Percentiles rank a stretch among this genome's conserved stretches.
These are phyloP conservation scores for Glycine tomentella DNA, from an alignment of 306 rosid genomes.

Conservation along the genomic window DNA sequence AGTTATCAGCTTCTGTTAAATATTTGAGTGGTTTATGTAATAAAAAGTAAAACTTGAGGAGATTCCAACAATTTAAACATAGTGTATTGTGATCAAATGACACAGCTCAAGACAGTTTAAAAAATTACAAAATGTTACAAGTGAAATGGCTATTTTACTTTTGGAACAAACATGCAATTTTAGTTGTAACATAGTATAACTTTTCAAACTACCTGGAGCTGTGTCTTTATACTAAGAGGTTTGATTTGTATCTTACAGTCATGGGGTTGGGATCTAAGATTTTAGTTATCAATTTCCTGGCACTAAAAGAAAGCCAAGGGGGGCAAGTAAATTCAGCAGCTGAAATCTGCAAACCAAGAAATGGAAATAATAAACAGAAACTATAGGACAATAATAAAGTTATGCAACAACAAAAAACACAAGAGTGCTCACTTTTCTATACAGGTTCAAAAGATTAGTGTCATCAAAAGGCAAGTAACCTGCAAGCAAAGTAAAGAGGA, in stretches of 20 bases:
- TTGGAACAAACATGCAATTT: background rate
- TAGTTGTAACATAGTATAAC: background rate
- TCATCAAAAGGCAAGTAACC: too few relatives aligned
- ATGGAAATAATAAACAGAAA: too few relatives aligned
- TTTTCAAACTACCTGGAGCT: background rate
- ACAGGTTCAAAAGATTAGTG: too few relatives aligned
- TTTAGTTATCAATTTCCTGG: too few relatives aligned
- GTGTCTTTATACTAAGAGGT: background rate
- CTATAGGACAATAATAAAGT: too few relatives aligned
- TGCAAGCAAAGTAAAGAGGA: too few relatives aligned
- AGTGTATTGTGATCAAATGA: background rate
- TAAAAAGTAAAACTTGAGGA: background rate
- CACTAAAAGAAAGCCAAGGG: too few relatives aligned
- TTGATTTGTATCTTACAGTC: background rate
- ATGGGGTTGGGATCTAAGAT: too few relatives aligned
- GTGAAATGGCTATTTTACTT: constrained; percentile 23
- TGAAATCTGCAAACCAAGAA: too few relatives aligned
- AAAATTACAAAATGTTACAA: constrained; percentile 16
- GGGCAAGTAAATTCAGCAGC: too few relatives aligned
- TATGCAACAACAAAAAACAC: too few relatives aligned
- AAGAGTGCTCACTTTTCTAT: too few relatives aligned
- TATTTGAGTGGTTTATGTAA: background rate
- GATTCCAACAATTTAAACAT: background rate
- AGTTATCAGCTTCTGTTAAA: background rate
- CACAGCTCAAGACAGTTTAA: background rate